A percentile compares a stretch with the other conserved stretches of the same genome.
Evolutionary conservation across 371 early-diverging fungal species (phyloP).

Genomic region (Dichotomocladium elegans): DNA sequence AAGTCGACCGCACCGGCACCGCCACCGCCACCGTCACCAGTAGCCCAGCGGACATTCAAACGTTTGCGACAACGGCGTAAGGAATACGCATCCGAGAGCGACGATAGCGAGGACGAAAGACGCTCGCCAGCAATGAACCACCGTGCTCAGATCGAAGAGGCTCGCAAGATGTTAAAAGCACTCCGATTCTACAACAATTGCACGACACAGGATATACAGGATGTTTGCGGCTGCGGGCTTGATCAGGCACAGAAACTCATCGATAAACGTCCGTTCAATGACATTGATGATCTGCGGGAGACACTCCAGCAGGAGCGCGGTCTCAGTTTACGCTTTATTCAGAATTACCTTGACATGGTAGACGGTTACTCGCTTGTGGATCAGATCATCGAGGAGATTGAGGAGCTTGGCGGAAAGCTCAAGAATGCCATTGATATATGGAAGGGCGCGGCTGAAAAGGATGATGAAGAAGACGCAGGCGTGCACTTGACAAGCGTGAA

Average conservation of each 20-base stretch:
- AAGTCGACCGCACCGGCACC: slow-evolving; percentile 9
- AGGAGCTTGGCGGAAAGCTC: slow-evolving; percentile 51
- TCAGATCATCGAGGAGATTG: slow-evolving; percentile 60
- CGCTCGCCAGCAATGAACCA: neutral
- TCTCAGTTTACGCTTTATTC: slow-evolving; percentile 54
- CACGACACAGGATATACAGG: slow-evolving; percentile 54
- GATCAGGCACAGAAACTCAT: slow-evolving; percentile 57
- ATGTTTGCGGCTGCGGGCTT: slow-evolving; percentile 59
- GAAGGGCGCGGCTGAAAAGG: slow-evolving; percentile 24
- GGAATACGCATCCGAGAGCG: neutral
- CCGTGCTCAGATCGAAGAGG: slow-evolving; percentile 7
- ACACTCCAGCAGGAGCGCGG: slow-evolving; percentile 54
- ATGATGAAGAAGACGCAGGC: slow-evolving; percentile 21
- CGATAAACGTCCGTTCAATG: slow-evolving; percentile 59
- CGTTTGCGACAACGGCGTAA: neutral
- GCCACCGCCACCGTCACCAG: slow-evolving; percentile 4
- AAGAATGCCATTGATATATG: slow-evolving; percentile 48
- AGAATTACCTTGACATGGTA: slow-evolving; percentile 60
- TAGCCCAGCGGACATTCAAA: slow-evolving; percentile 5
- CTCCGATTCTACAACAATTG: slow-evolving; percentile 67
- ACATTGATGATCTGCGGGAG: slow-evolving; percentile 50
- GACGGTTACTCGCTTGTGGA: slow-evolving; percentile 76
- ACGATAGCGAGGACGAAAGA: slow-evolving; percentile 15
- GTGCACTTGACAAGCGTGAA: slow-evolving; percentile 20
- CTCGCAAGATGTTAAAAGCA: slow-evolving; percentile 37